phyloP scores from a whole-genome alignment of 2,329 filamentous ascomycete genomes.

The Monilinia fructigena region DNA sequence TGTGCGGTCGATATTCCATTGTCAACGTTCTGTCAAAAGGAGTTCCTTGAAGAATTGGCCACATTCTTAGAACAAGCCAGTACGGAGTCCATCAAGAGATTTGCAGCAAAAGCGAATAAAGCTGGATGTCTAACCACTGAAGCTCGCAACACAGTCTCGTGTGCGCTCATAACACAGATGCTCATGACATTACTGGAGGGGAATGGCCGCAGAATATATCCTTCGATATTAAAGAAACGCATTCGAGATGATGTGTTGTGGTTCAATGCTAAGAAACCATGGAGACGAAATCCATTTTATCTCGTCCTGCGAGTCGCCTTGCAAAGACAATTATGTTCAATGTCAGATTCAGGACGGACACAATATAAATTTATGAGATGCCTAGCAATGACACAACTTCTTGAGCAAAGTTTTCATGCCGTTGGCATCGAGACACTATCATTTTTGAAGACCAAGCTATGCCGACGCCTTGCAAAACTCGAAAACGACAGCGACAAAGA shows the following conservation, averaged over 20 bases:
- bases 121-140: not conserved
- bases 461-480: not conserved
- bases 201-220: not conserved
- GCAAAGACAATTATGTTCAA: not conserved
- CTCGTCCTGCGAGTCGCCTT: not conserved
- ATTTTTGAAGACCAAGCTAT: not conserved
- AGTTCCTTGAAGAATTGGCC: slow-evolving; percentile 51
- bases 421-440: not conserved
- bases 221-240: not conserved
- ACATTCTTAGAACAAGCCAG: slow-evolving; percentile 57
- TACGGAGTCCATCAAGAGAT: slow-evolving; percentile 51
- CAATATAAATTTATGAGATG: not conserved
- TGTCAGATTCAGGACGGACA: not conserved
- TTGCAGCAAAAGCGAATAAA: slow-evolving; percentile 43
- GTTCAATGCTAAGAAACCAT: not conserved
- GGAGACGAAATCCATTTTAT: not conserved
- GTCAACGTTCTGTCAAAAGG: slow-evolving; percentile 40
- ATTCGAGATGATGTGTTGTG: not conserved
- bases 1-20: slow-evolving; percentile 49
- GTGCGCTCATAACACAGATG: not conserved
- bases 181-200: not conserved
- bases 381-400: not conserved
- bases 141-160: not conserved
- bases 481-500: not conserved
- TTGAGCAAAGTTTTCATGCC: not conserved